These are phyloP conservation scores for Phytophthora tentaculata DNA, from an alignment of 352 stramenopile genomes.

Conservation along the genomic window DNA sequence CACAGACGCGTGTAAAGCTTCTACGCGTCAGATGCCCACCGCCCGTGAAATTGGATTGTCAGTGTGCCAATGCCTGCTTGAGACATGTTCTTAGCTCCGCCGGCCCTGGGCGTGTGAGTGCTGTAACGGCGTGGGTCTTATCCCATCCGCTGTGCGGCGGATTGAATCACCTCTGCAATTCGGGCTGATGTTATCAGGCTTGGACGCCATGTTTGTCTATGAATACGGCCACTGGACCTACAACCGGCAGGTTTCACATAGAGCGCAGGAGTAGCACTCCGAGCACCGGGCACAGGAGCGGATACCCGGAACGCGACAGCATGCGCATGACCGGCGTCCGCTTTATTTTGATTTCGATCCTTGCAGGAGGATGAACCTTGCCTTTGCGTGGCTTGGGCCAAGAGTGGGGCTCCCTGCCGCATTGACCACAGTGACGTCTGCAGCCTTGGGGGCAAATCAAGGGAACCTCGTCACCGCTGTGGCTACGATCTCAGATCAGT, in stretches of 20 bases:
- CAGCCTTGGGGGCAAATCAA: background rate
- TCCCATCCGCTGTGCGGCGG: background rate
- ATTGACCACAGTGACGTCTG: background rate
- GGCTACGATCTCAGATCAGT: background rate
- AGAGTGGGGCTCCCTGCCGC: background rate
- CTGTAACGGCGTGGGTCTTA: background rate
- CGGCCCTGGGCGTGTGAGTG: background rate
- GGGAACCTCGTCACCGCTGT: background rate
- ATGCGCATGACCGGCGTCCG: background rate
- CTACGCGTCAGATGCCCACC: background rate
- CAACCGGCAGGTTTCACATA: background rate
- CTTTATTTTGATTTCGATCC: constrained; percentile 11
- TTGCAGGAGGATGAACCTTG: background rate
- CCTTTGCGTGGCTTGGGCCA: too few relatives aligned
- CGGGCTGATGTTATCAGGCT: background rate
- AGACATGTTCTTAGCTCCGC: background rate
- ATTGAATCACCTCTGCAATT: background rate
- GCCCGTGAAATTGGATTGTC: background rate
- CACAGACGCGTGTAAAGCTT: background rate
- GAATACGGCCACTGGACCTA: background rate
- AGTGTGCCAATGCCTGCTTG: background rate
- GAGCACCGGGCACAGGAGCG: constrained; percentile 10
- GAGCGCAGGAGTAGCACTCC: background rate
- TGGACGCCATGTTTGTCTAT: background rate
- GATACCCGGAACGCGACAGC: constrained; percentile 3